A percentile compares a stretch with the other conserved stretches of the same genome.
Conservation (phyloP, 1,139 yeast genomes). For the Pichia sp. region DNA sequence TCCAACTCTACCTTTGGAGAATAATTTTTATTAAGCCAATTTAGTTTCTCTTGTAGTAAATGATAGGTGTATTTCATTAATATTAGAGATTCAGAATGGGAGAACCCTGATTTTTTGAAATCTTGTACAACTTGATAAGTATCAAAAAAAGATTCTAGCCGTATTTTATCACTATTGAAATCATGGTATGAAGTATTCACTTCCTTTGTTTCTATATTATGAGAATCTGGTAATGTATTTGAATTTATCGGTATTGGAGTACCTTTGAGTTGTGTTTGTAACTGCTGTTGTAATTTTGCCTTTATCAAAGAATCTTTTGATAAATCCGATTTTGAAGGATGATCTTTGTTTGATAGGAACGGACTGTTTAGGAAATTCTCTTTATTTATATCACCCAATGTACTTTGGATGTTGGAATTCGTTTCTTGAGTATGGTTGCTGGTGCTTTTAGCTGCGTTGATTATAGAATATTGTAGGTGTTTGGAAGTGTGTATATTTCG, state of each 20-base stretch:
- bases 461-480: not conserved
- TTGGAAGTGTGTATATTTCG: not conserved
- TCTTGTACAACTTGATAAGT: constrained; percentile 42
- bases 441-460: not conserved
- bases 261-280: not conserved
- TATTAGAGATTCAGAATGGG: constrained; percentile 46
- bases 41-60: constrained; percentile 48
- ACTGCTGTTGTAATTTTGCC: not conserved
- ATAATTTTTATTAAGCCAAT: constrained; percentile 50
- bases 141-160: constrained; percentile 38
- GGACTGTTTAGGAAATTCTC: not conserved
- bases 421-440: not conserved
- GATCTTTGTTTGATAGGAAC: not conserved
- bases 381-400: not conserved
- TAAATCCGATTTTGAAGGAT: not conserved
- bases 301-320: not conserved
- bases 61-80: constrained; percentile 44
- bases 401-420: not conserved
- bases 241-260: not conserved
- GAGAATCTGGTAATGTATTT: not conserved
- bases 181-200: no score
- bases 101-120: constrained; percentile 43
- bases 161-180: constrained; percentile 8
- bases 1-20: constrained; percentile 69
- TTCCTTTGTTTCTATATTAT: not conserved